phyloP scores from a whole-genome alignment of 1,284 basidiomycete genomes.

The Naganishia albida region DNA sequence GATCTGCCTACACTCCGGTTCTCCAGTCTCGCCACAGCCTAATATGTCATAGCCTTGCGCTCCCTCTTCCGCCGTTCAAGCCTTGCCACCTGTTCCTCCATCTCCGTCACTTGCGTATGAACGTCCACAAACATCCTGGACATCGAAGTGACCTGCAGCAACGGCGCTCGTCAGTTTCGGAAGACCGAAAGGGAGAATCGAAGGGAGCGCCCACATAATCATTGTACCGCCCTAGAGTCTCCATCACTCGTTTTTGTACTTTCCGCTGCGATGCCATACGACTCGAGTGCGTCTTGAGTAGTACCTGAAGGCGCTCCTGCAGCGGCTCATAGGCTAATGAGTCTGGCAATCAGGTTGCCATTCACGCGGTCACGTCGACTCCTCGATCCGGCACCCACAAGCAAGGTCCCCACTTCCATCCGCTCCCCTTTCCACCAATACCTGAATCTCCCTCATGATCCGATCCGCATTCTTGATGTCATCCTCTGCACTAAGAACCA shows the following conservation, averaged over 20 bases:
- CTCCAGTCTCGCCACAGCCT: neutral
- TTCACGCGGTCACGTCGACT: too few relatives aligned
- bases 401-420: slow-evolving; percentile 28
- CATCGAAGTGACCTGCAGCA: slow-evolving; percentile 18
- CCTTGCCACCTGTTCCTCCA: slow-evolving; percentile 26
- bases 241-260: slow-evolving; percentile 17
- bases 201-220: slow-evolving; percentile 22
- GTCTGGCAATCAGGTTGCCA: too few relatives aligned
- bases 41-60: slow-evolving; percentile 27
- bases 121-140: slow-evolving; percentile 27
- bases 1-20: neutral
- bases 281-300: neutral
- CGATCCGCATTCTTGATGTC: slow-evolving; percentile 20
- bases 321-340: slow-evolving; percentile 15
- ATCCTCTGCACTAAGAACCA: slow-evolving; percentile 13
- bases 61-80: slow-evolving; percentile 27
- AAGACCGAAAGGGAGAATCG: too few relatives aligned
- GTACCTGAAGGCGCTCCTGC: neutral
- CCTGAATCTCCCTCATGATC: slow-evolving; percentile 19
- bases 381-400: neutral
- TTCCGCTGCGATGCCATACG: slow-evolving; percentile 9
- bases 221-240: slow-evolving; percentile 17
- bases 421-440: slow-evolving; percentile 18
- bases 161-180: neutral
- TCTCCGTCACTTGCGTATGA: slow-evolving; percentile 20